Base-by-base conservation (phyloP, 108 stramenopile species). In the Skeletonema costatum region DNA sequence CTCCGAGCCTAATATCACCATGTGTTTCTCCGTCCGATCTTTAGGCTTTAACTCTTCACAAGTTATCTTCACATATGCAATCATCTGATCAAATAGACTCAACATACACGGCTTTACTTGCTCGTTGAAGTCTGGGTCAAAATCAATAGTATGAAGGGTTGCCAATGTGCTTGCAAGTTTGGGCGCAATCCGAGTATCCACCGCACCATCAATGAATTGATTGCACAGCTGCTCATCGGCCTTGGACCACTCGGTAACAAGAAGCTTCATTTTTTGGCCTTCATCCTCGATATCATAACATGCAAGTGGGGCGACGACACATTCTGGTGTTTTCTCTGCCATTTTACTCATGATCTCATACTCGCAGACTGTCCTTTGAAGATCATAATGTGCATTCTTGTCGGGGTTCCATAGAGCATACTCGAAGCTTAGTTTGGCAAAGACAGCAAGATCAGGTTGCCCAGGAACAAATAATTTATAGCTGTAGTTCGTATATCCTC, bases 151-250 rank as follows among this genome's bases (percentile, higher is more conserved):
- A 44, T 83, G 77, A 13, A 87, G 67, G 25, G 51, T 42, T 4
- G 89, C 89, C 6, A 89, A 14, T 1, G 83, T 81, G 25, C 72
- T 50, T 5, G 86, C 89, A 16, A 82, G 42, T 48, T 86, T 70
- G 3, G 78, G 81, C 1, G 83, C 66, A 31, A 87, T 64, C 12
- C 89, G 62, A n/a, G 60, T 31, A 77, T 89, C 89, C 3, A 89
- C 85, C 5, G 64, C 64, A 0, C 89, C 89, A 60, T 85, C 76
- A 25, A 87, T 80, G 36, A 81, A 86, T 46, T 87, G 87, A 39
- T 86, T 71, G 65, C 53, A 68, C 12, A 73, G 76, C 50, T 86
- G 85, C 59, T 84, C 83, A 33, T 88, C 78, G 16, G 70, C 73
- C 12, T 74, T 73, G 8, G 82, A 77, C 87, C 85, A 87, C 51